A percentile compares a stretch with the other conserved stretches of the same genome.
Conservation (phyloP, 2,329 filamentous ascomycete species). For the Gremmenia infestans region DNA sequence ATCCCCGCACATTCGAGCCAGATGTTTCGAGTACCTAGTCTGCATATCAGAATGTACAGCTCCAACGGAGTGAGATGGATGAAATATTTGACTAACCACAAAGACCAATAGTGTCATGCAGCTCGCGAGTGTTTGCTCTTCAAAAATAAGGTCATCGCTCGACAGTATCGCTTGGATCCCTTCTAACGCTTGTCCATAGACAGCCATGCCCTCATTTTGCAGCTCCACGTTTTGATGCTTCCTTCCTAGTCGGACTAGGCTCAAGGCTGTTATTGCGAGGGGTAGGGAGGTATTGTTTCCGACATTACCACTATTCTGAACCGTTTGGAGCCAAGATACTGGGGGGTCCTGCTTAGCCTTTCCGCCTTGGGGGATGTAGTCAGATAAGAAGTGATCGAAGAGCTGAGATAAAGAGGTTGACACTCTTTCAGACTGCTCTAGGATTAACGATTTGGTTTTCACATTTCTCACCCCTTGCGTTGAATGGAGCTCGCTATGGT, state of each 20-base stretch:
- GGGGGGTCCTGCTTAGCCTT: constrained; percentile 4
- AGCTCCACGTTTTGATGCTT: constrained; percentile 7
- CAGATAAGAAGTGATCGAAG: constrained; percentile 6
- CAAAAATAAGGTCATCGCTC: constrained; percentile 5
- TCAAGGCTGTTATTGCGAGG: constrained; percentile 10
- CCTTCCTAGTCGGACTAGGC: constrained; percentile 10
- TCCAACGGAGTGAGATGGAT: neutral
- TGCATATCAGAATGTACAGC: constrained; percentile 9
- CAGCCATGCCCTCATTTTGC: constrained; percentile 8
- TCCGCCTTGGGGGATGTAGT: constrained; percentile 9
- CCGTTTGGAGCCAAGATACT: constrained; percentile 12
- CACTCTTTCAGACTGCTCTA: neutral
- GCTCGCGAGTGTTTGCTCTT: constrained; percentile 11
- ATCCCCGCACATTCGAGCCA: constrained; percentile 6
- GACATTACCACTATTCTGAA: constrained; percentile 6
- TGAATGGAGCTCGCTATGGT: constrained; percentile 9
- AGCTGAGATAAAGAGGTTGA: constrained; percentile 8
- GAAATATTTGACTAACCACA: constrained; percentile 8
- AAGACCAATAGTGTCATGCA: constrained; percentile 12
- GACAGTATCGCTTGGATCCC: constrained; percentile 7
- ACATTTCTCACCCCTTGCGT: constrained; percentile 6
- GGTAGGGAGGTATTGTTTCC: constrained; percentile 7
- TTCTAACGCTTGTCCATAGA: constrained; percentile 10
- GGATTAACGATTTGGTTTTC: constrained; percentile 6
- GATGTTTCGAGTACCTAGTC: constrained; percentile 9